Base-by-base conservation (phyloP, 805 yeast species). In the Monosporozyma aerobia region DNA sequence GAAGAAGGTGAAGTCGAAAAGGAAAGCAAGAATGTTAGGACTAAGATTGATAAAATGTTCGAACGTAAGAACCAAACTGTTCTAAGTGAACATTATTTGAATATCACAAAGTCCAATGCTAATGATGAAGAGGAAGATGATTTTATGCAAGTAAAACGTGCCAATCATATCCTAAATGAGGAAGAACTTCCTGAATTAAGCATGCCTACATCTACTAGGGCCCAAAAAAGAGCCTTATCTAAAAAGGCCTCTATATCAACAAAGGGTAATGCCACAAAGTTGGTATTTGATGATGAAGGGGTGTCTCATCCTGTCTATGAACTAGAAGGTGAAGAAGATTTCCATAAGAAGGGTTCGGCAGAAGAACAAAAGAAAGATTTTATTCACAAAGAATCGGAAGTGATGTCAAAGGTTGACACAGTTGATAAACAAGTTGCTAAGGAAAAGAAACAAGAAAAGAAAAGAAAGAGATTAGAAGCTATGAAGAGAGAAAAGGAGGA, bases 11-110 rank as follows among this genome's bases (percentile, higher is more conserved):
- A 80, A 44, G 56, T 72, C 19, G 67, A 68, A 11, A 72, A 63
- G 2, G 65, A 56, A 32, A 44, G 55, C 25, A 58, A 62, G 54
- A 58, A 75, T 65, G 84, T 82, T 1, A 80, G 90, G 63, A 94
- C 97, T 14, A 92, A 87, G 68, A 88, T 88, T 64, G 99, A 94
- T 68, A 80, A 90, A 56, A 90, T 94, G 96, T 94, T 94, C 70
- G 95, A 89, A 67, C 80, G 99, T 67, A 78, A 87, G 67, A 94
- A 94, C 68, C 98, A 94, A 73, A 85, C 86, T 51, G 95, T 94
- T 19, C 74, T 94, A 50, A 85, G 96, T 48, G 94, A 90, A 60
- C 95, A 92, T 66, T 94, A 90, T 65, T 69, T 82, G 69, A 86
- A 82, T 54, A 75, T 94, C 69, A 83, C 88, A 2, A 79, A 78